phyloP scores from a whole-genome alignment of 495 filamentous ascomycete species.

The Penicillium maclennaniae region DNA sequence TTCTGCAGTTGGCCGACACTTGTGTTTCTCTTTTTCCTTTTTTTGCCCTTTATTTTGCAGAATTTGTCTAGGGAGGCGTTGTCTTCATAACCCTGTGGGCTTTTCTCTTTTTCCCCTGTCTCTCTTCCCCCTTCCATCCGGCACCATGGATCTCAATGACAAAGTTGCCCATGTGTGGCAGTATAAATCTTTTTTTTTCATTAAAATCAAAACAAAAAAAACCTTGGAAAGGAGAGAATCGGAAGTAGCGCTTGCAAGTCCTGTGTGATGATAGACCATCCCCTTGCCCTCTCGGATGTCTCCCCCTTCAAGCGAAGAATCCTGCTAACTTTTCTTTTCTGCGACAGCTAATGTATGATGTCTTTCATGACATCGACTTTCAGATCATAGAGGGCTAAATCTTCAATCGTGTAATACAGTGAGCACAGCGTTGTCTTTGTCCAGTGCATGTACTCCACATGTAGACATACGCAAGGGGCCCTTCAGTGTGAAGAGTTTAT shows the following conservation, averaged over 20 bases:
- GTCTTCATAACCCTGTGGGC: conserved; percentile 49
- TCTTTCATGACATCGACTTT: conserved; percentile 12
- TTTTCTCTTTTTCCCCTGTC: conserved; percentile 36
- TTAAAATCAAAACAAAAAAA: conserved; percentile 18
- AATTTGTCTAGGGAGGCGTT: conserved; percentile 53
- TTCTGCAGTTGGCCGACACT: conserved; percentile 42
- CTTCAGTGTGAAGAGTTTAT: not conserved
- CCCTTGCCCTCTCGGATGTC: conserved; percentile 23
- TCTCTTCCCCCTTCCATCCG: conserved; percentile 14
- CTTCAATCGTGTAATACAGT: not conserved
- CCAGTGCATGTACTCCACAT: not conserved
- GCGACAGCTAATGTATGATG: conserved; percentile 42
- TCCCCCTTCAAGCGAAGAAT: conserved; percentile 26
- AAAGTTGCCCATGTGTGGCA: conserved; percentile 22
- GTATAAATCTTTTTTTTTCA: conserved; percentile 20
- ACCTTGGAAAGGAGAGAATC: conserved; percentile 1
- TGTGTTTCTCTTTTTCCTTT: conserved; percentile 25
- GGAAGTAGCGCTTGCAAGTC: conserved; percentile 8
- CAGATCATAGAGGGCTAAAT: not conserved
- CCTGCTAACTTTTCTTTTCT: conserved; percentile 12
- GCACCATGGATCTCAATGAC: conserved; percentile 27
- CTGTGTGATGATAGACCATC: conserved; percentile 38
- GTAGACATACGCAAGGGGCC: not conserved
- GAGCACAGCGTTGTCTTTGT: not conserved
- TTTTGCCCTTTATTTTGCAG: conserved; percentile 42